phyloP scores from a whole-genome alignment of 306 rosid species.

The Abrus precatorius region DNA sequence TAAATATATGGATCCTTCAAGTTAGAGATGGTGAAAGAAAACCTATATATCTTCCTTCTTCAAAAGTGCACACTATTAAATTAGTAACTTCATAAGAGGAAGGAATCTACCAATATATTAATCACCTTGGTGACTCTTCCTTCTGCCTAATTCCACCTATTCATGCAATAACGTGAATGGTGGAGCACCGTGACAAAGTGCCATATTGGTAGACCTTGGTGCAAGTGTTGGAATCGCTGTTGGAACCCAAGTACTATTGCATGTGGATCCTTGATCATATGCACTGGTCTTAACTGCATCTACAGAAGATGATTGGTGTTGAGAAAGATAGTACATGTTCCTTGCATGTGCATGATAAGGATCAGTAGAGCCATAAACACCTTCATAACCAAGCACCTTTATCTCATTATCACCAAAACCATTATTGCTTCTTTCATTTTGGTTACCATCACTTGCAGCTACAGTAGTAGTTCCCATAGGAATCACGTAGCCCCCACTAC shows the following conservation, averaged over 20 bases:
- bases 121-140: slow-evolving; percentile 25
- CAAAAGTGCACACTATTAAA: slow-evolving; percentile 28
- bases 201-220: slow-evolving; percentile 54
- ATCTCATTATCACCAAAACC: slow-evolving; percentile 52
- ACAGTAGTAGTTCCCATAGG: slow-evolving; percentile 53
- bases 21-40: slow-evolving; percentile 29
- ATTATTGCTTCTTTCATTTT: slow-evolving; percentile 49
- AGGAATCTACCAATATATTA: slow-evolving; percentile 36
- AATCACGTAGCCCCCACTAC: slow-evolving; percentile 56
- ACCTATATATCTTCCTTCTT: slow-evolving; percentile 42
- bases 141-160: slow-evolving; percentile 33
- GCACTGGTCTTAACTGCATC: slow-evolving; percentile 46
- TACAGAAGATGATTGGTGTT: slow-evolving; percentile 47
- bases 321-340: slow-evolving; percentile 66
- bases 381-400: slow-evolving; percentile 51
- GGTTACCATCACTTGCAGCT: slow-evolving; percentile 40
- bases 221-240: slow-evolving; percentile 75
- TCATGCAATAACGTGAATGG: slow-evolving; percentile 83
- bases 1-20: slow-evolving; percentile 38
- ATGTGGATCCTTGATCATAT: slow-evolving; percentile 53
- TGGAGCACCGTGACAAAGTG: slow-evolving; percentile 62
- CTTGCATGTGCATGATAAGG: slow-evolving; percentile 55
- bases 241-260: slow-evolving; percentile 71
- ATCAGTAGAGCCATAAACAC: slow-evolving; percentile 51
- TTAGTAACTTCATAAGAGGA: slow-evolving; percentile 12